Evolutionary conservation across 2,329 filamentous ascomycete species (phyloP), one percentile per base, ranked within the genome.

Genomic region (Cryphonectria radicalis): DNA sequence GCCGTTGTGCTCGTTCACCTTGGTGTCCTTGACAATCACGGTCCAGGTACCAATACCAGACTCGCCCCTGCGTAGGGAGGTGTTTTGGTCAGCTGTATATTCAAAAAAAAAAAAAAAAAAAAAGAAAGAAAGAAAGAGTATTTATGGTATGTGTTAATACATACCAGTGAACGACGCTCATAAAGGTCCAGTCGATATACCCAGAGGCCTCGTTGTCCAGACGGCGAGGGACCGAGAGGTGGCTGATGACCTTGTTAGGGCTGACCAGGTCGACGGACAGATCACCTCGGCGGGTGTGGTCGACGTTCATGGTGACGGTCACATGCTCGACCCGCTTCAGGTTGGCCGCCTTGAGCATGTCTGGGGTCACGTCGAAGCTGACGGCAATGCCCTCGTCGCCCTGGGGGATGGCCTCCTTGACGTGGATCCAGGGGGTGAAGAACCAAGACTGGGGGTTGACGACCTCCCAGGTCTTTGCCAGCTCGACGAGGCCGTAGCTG

Each of bases 381-480:
- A 93, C 93, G 1, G 91, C 88, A 55, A 99, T 82, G 0, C 96
- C 96, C 69, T 92, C 82, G 35, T 93, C 85, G 66, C 95, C 96
- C 81, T 99, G 91, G 0, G 96, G 96, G 73, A 99, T 95, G 2
- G 84, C 82, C 78, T 95, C 89, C 77, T 95, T 92, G 73, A 99
- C 93, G 76, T 96, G 93, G 74, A 97, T 87, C 94, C 96, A 98
- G 0, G 96, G 95, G 17, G 94, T 97, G 80, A 92, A 94, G 80
- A 88, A 94, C 95, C 96, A 99, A 7, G 95, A 91, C 81, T 99
- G 96, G 11, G 96, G 95, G 82, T 98, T 98, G 74, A 98, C 94
- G 28, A 91, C 87, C 75, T 93, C 86, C 91, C 94, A 98, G 0
- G 87, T 89, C 84, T 94, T 97, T 70, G 96, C 95, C 69, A 88